Base-by-base conservation (phyloP, 257 asterid species). In the Apocynum venetum region DNA sequence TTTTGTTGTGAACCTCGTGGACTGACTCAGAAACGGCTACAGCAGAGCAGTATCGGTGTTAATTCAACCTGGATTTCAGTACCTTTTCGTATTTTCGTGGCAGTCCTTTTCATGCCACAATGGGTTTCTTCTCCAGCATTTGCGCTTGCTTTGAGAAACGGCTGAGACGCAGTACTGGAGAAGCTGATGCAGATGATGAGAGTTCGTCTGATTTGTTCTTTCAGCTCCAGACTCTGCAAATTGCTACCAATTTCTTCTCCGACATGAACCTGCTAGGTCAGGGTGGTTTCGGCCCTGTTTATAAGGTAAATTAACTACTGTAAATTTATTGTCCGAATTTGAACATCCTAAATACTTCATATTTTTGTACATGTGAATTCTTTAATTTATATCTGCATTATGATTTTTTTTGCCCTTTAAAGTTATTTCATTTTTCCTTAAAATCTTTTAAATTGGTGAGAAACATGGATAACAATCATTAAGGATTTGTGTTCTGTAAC, bases 201-300 rank as follows among this genome's bases (percentile, higher is more conserved):
- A 87, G 82, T 6, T 59, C 86, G 0, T 81, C 77, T 12, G 55
- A 70, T 80, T 83, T 91, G 86, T 89, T 90, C 78, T 91, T 85
- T 77, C 89, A 88, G 83, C 90, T 91, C 41, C 90, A 79, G 49
- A 75, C 87, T 67, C 87, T 93, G 80, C 92, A 90, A 79, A 82
- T 88, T 80, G 97, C 97, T 63, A 93, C 98, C 74, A 89, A 91
- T 79, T 91, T 89, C 81, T 93, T 93, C 88, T 90, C 98, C 38
- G 98, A 89, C 35, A 60, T 83, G 68, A 91, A 93, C 81, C 84
- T 74, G 87, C 91, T 93, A 14, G 98, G 98, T 43, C 96, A 85
- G 75, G 98, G 98, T 46, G 98, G 98, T 1, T 93, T 91, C 76
- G 98, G 98, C 44, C 96, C 97, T 0, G 97, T 91, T 74, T 91